Evolutionary conservation across 1,284 basidiomycete species (phyloP).

Genomic region (Cutaneotrichosporon mucoides): DNA sequence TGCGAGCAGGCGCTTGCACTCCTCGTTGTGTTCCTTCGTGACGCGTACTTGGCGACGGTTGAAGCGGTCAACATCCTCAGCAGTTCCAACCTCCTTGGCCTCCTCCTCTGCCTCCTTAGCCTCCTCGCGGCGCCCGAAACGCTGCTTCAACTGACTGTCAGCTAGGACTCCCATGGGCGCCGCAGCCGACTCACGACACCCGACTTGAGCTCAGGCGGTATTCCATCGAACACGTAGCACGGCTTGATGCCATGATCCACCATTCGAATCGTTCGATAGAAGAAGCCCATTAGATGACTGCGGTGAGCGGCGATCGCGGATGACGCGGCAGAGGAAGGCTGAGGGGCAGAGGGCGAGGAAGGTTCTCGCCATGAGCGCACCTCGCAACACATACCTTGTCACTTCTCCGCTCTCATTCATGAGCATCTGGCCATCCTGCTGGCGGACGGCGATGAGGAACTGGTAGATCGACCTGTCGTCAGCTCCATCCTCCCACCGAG

Average conservation of each 20-base stretch:
- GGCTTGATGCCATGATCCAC: slow-evolving; percentile 99
- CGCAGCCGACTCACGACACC: slow-evolving; percentile 68
- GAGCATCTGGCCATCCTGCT: slow-evolving; percentile 92
- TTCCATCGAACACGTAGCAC: slow-evolving; percentile 97
- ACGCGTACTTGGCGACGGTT: slow-evolving; percentile 90
- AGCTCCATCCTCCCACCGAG: slow-evolving; percentile 3
- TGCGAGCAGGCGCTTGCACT: slow-evolving; percentile 78
- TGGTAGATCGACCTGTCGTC: slow-evolving; percentile 57
- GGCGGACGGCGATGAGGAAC: slow-evolving; percentile 95
- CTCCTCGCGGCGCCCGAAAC: slow-evolving; percentile 84
- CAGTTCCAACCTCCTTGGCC: slow-evolving; percentile 91
- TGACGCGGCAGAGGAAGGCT: too few relatives aligned
- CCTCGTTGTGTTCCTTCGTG: slow-evolving; percentile 93
- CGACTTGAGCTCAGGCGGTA: slow-evolving; percentile 94
- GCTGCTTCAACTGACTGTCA: slow-evolving; percentile 52
- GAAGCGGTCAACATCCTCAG: slow-evolving; percentile 88
- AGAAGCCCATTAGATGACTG: slow-evolving; percentile 96
- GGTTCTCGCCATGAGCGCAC: too few relatives aligned
- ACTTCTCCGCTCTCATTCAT: slow-evolving; percentile 96
- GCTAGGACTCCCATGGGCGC: not conserved
- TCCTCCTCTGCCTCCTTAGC: slow-evolving; percentile 93
- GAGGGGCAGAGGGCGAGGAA: too few relatives aligned
- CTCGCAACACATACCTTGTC: slow-evolving; percentile 56
- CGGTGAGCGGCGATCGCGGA: too few relatives aligned
- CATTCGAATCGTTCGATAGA: slow-evolving; percentile 94